Evolutionary conservation across 2,329 filamentous ascomycete species (phyloP), one percentile per base, ranked within the genome.

Genomic region (Cladorrhinum sp.): DNA sequence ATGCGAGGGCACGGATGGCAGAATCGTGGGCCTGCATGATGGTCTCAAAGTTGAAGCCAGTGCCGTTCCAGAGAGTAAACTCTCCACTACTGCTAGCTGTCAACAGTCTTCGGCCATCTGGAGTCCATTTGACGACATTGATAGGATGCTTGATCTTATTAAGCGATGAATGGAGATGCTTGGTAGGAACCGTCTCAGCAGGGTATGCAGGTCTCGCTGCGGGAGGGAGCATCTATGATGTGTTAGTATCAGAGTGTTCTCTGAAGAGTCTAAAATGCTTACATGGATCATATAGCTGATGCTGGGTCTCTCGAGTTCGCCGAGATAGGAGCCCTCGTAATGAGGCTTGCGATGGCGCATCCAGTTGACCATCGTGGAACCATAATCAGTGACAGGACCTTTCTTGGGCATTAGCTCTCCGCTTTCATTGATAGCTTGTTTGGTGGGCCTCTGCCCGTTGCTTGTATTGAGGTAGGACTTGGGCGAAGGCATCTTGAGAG

Each of bases 111-210:
- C 95, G 88, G 25, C 95, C 95, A 75, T 99, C 95, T 6, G 95
- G 95, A 16, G 96, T 99, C 95, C 95, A 99, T 74, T 92, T 86
- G 45, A 99, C 93, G 8, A 98, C 91, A 65, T 97, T 98, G 71
- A 99, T 91, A 1, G 95, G 95, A 68, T 98, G 95, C 72, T 96
- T 96, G 70, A 96, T 93, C 73, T 99, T 99, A 78, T 98, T 98
- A 6, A 98, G 84, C 0, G 95, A 98, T n/a, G 95, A 96, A 73
- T 99, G 95, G 45, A 99, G 83, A 72, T 97, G 93, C 69, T 95
- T 93, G n/a, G 91, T 90, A 12, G 95, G 93, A 50, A 99, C 90
- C 1, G 91, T 90, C 73, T 97, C 92, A 61, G 88, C 92, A 20
- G 93, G 87, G 64, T 84, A 87, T 65, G 87, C 83, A 56, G 87